Evolutionary conservation across 345 rosid species (phyloP).

Genomic region (Rubroshorea leprosula): DNA sequence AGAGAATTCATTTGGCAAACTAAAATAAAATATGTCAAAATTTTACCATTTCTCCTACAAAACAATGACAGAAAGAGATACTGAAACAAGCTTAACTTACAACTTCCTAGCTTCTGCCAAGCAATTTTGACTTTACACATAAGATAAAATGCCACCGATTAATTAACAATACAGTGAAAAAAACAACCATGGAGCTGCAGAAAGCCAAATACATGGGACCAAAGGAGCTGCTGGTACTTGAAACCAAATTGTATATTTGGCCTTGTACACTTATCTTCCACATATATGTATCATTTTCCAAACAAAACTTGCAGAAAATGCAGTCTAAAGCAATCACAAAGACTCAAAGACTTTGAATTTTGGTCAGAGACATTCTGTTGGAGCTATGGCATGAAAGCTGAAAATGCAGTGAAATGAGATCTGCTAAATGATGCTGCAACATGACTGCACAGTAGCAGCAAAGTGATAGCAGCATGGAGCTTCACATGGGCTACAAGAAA

Average conservation of each 20-base stretch:
- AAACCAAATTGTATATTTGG: not conserved
- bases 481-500: too few species aligned
- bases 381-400: too few species aligned
- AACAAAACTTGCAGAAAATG: not conserved
- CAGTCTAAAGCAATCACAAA: conserved; percentile 3
- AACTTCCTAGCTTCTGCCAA: not conserved
- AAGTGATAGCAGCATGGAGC: too few species aligned
- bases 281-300: not conserved
- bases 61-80: not conserved
- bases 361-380: not conserved
- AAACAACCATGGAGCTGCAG: not conserved
- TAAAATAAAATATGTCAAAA: not conserved
- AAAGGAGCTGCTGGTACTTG: not conserved
- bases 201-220: not conserved
- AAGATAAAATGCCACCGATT: too few species aligned
- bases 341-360: not conserved
- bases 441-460: too few species aligned
- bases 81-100: not conserved
- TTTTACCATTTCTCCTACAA: not conserved
- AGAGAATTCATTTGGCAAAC: not conserved
- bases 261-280: not conserved
- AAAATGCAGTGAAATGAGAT: too few species aligned
- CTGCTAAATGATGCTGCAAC: too few species aligned
- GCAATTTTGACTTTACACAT: not conserved
- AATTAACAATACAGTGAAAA: not conserved